phyloP scores from a whole-genome alignment of 2,329 filamentous ascomycete genomes.

The Hymenoscyphus fraxineus region DNA sequence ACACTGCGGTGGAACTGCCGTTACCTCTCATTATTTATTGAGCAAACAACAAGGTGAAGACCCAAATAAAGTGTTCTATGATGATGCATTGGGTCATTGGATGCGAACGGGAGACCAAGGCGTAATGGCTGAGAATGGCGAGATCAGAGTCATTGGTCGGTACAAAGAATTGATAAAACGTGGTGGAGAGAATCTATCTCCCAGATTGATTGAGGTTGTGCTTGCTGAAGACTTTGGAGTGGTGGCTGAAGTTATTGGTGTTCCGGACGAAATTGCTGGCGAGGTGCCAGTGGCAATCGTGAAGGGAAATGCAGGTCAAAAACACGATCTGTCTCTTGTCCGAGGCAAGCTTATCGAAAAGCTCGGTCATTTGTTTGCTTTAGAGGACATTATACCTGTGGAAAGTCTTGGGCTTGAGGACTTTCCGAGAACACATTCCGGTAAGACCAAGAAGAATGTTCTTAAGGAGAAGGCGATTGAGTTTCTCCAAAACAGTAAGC shows the following conservation, averaged over 20 bases:
- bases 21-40: slow-evolving; percentile 85
- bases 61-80: slow-evolving; percentile 58
- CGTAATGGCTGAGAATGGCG: slow-evolving; percentile 74
- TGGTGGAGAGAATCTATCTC: slow-evolving; percentile 91
- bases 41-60: slow-evolving; percentile 59
- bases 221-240: slow-evolving; percentile 50
- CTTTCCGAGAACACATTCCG: slow-evolving; percentile 88
- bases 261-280: slow-evolving; percentile 76
- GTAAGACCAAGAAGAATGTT: slow-evolving; percentile 95
- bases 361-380: slow-evolving; percentile 47
- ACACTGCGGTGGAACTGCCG: slow-evolving; percentile 73
- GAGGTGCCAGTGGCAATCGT: slow-evolving; percentile 84
- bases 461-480: slow-evolving; percentile 40
- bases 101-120: slow-evolving; percentile 92
- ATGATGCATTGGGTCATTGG: slow-evolving; percentile 50
- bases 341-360: slow-evolving; percentile 45
- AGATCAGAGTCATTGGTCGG: slow-evolving; percentile 78
- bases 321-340: slow-evolving; percentile 9
- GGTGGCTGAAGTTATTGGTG: slow-evolving; percentile 72
- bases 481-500: neutral
- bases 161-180: slow-evolving; percentile 95
- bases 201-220: slow-evolving; percentile 70
- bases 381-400: slow-evolving; percentile 70
- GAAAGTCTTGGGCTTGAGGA: slow-evolving; percentile 78
- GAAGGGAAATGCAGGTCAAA: slow-evolving; percentile 22